Conservation (phyloP, 2,329 filamentous ascomycete species). For the Fusarium azukiicola region DNA sequence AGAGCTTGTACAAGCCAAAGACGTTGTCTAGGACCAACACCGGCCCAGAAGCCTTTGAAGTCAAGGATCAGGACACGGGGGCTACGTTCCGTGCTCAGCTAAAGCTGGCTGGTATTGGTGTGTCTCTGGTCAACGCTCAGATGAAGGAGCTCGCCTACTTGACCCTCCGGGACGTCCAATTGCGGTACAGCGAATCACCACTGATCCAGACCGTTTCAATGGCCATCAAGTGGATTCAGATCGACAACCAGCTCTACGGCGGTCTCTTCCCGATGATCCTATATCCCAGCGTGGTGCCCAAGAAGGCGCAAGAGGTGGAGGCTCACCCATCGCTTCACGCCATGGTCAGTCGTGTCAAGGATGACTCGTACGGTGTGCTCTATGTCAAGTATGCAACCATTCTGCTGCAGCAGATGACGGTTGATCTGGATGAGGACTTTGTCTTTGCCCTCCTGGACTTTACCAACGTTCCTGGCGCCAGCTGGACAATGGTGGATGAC, state of each 20-base stretch:
- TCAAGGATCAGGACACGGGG: constrained; percentile 94
- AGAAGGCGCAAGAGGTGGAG: constrained; percentile 97
- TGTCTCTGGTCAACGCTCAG: constrained; percentile 96
- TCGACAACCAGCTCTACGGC: constrained; percentile 99
- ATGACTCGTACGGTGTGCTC: constrained; percentile 97
- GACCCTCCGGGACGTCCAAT: constrained; percentile 93
- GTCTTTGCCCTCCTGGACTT: constrained; percentile 98
- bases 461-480: constrained; percentile 93
- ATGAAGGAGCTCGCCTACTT: constrained; percentile 96
- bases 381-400: constrained; percentile 99
- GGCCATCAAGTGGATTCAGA: constrained; percentile 98
- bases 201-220: constrained; percentile 95
- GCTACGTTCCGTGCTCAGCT: constrained; percentile 95
- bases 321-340: constrained; percentile 96
- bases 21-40: constrained; percentile 71
- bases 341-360: constrained; percentile 96
- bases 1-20: constrained; percentile 90
- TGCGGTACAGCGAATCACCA: constrained; percentile 96
- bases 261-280: constrained; percentile 98
- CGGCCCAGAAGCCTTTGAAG: constrained; percentile 86
- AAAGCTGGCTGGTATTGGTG: constrained; percentile 92
- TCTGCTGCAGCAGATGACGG: constrained; percentile 97
- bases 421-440: constrained; percentile 99
- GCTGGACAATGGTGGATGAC: constrained; percentile 84
- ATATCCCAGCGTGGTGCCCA: constrained; percentile 98